Base-by-base conservation (phyloP, 192 early-diverging fungal species). In the Rhizophagus prolifer region DNA sequence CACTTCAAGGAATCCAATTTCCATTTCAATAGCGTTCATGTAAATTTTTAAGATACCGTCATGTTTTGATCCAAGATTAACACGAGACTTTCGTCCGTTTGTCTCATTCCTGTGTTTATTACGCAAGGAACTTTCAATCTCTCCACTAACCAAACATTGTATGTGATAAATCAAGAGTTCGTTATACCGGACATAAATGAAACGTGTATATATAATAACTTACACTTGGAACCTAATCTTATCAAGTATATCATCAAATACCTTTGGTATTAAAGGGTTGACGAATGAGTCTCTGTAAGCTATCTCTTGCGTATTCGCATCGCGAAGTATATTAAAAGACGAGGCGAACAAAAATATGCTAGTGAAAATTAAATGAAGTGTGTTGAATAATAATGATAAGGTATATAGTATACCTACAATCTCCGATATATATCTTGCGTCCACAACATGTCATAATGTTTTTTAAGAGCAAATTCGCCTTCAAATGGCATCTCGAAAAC, bases 151-250 rank as follows among this genome's bases (percentile, higher is more conserved):
- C 4, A 72, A 72, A 60, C 38, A 72, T 72, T 59, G n/a, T 72
- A 72, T 60, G 28, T 38, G 58, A 9, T 59, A 21, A 72, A 72
- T 72, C 58, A 73, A 73, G 58, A 73, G 5, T 73, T 73, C 58
- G 6, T 60, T 38, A 73, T 61, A 73, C 31, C 6, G 16, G 30
- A n/a, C 34, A 60, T 60, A 73, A 61, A 60, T 60, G 59, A 60
- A 34, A 73, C 23, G 31, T n/a, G n/a, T n/a, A n/a, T n/a, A n/a
- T n/a, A n/a, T n/a, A n/a, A 73, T 19, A 73, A 73, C 72, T 23
- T 73, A 73, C 58, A 31, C 58, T 73, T 73, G 30, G 58, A 73
- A 73, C 58, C 72, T 58, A 19, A 73, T 73, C 31, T 73, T 73
- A 10, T 73, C 72, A 19, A 34, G 28, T 7, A 73, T 21, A 73